These are phyloP conservation scores for Vigna nakashimae DNA, from an alignment of 306 rosid genomes.

Conservation along the genomic window DNA sequence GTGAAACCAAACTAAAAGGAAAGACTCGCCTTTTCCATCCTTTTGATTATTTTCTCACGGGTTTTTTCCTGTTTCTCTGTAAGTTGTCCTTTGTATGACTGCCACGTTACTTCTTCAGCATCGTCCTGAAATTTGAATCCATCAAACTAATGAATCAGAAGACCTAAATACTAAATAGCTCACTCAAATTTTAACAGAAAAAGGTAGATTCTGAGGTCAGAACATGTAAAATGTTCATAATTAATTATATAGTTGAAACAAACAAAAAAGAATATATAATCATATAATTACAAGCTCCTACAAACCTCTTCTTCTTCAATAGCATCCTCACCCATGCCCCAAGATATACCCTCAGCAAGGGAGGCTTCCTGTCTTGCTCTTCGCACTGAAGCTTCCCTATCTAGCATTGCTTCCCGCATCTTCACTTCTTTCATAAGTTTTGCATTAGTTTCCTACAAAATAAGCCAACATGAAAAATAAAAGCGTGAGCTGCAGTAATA, in stretches of 20 bases:
- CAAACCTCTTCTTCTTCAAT: constrained; percentile 91
- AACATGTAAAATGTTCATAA: neutral
- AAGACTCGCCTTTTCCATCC: constrained; percentile 82
- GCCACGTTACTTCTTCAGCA: constrained; percentile 93
- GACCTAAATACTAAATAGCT: constrained; percentile 26
- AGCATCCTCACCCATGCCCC: constrained; percentile 99
- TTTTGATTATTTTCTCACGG: constrained; percentile 82
- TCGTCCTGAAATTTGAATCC: constrained; percentile 70
- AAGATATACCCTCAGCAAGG: constrained; percentile 85
- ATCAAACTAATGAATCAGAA: constrained; percentile 42
- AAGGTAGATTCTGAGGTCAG: constrained; percentile 36
- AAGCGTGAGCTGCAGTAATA: constrained; percentile 13
- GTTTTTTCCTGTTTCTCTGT: constrained; percentile 94
- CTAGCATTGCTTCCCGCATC: constrained; percentile 66
- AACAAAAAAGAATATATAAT: neutral
- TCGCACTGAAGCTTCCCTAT: constrained; percentile 90
- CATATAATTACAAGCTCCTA: constrained; percentile 38
- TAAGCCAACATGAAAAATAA: constrained; percentile 15
- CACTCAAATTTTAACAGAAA: constrained; percentile 24
- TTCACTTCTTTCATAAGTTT: constrained; percentile 65
- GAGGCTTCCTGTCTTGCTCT: constrained; percentile 86
- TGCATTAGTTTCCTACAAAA: constrained; percentile 69
- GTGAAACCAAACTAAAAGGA: constrained; percentile 30
- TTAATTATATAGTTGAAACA: constrained; percentile 33
- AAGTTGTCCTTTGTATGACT: constrained; percentile 89